Conservation (phyloP, 2,329 filamentous ascomycete genomes). For the Monosporascus sp. region DNA sequence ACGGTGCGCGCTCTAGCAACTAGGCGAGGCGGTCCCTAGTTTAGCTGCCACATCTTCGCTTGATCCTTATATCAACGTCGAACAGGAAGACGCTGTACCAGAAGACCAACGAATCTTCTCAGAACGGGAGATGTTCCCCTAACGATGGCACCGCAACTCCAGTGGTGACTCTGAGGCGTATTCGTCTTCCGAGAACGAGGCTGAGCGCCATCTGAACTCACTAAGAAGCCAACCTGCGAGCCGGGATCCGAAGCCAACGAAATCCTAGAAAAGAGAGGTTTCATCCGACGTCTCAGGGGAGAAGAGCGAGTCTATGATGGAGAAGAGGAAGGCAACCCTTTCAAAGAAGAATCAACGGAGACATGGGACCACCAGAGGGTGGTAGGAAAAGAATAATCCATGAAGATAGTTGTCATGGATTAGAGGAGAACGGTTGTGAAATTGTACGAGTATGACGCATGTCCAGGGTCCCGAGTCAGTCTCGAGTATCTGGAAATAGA, state of each 20-base stretch:
- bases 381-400: too few relatives aligned
- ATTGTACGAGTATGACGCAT: too few relatives aligned
- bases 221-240: too few relatives aligned
- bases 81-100: not conserved
- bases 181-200: not conserved
- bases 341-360: too few relatives aligned
- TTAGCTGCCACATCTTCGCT: not conserved
- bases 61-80: not conserved
- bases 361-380: too few relatives aligned
- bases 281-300: not conserved
- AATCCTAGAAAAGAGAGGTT: not conserved
- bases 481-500: too few relatives aligned
- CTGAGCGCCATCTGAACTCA: not conserved
- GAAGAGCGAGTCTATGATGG: too few relatives aligned
- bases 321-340: too few relatives aligned
- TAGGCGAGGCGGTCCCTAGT: not conserved
- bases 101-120: not conserved
- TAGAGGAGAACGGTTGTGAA: too few relatives aligned
- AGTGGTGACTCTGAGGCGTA: not conserved
- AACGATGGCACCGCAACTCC: not conserved
- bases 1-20: conserved; percentile 1
- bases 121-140: not conserved
- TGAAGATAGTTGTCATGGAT: too few relatives aligned
- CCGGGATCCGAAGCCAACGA: not conserved
- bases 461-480: too few relatives aligned